phyloP scores from a whole-genome alignment of 768 basidiomycete species.

The Amanita exitialis region DNA sequence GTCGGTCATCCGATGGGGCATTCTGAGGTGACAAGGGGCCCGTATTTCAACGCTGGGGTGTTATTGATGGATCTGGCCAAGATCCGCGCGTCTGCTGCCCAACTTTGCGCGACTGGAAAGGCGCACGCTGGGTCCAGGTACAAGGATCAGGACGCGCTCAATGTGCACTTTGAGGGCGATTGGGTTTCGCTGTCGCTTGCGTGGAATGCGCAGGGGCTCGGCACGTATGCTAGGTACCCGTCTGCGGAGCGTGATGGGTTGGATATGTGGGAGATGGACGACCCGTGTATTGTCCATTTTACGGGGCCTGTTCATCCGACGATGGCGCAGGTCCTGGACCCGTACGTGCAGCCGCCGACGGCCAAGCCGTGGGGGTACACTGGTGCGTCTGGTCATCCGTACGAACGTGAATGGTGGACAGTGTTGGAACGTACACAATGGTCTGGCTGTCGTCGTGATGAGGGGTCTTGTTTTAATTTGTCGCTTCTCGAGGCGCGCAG shows the following conservation, averaged over 20 bases:
- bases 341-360: constrained; percentile 40
- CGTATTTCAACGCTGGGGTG: constrained; percentile 50
- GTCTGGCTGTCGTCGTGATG: constrained; percentile 16
- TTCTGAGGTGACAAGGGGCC: constrained; percentile 15
- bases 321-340: constrained; percentile 35
- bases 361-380: constrained; percentile 52
- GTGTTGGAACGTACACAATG: constrained; percentile 31
- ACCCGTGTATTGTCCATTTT: constrained; percentile 45
- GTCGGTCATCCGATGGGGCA: constrained; percentile 43
- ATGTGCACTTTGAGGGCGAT: constrained; percentile 29
- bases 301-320: constrained; percentile 43
- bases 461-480: background rate
- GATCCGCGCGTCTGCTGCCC: constrained; percentile 17
- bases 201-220: constrained; percentile 52
- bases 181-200: constrained; percentile 31
- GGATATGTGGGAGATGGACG: constrained; percentile 22
- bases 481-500: background rate
- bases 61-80: constrained; percentile 38
- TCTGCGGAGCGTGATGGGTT: constrained; percentile 24
- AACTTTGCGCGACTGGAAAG: constrained; percentile 17
- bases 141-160: constrained; percentile 43
- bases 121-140: constrained; percentile 20
- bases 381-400: constrained; percentile 42
- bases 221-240: constrained; percentile 33
- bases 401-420: constrained; percentile 35